Base-by-base conservation (phyloP, 2,329 filamentous ascomycete species). In the Cladobotryum protrusum region DNA sequence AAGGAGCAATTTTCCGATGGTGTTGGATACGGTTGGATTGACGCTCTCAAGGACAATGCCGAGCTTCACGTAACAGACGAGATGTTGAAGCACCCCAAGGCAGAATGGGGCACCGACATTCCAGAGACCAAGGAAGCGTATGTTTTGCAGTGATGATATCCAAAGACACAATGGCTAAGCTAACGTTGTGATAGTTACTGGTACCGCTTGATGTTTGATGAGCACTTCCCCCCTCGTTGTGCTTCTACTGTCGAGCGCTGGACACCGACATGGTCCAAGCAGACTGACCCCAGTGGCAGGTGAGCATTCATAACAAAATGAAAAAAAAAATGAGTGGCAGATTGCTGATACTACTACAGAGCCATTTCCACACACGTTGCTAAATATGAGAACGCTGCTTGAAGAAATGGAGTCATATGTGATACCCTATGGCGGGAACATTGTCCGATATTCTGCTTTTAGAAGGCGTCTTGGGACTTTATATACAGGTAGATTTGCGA, bases 1-100 rank as follows among this genome's bases (percentile, higher is more conserved):
- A 99, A 99, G 83, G 93, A 99, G 76, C 93, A 99, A 74, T 99
- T 99, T 77, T 95, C 87, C 52, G 95, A 99, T 63, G 95, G 93
- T 67, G 93, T 99, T 51, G 93, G 93, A 51, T 99, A 99, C 74
- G 91, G 93, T 56, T 99, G 93, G 93, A 99, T 99, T 66, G 93
- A 99, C 65, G 87, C 85, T 6, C 82, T 99, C 62, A 97, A 96
- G 79, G 93, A 97, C 72, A 88, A 86, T 63, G 93, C 93, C 33
- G 90, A 95, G 72, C 69, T 84, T 57, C 82, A 93, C 50, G 86
- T 99, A 49, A 95, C 88, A 15, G 92, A 99, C 65, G 92, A 97
- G 77, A 91, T 95, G 84, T 89, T 97, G 87, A 90, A 91, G 79
- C 92, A 95, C 81, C 92, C 93, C 56, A 96, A 96, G 79, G 82